phyloP scores from a whole-genome alignment of 768 basidiomycete species.

The Boletellus sp. region DNA sequence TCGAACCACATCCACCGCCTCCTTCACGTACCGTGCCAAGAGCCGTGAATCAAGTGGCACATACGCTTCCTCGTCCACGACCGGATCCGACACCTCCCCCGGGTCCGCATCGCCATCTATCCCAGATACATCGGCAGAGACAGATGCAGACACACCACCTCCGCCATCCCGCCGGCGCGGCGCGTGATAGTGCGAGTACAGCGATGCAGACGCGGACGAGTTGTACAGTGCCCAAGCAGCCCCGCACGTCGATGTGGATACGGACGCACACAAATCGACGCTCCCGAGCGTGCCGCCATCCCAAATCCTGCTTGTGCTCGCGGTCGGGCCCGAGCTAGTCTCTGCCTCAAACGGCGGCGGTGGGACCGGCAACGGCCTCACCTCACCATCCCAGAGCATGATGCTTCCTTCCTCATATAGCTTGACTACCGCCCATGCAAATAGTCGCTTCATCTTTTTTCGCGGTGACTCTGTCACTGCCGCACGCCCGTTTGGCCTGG shows the following conservation, averaged over 20 bases:
- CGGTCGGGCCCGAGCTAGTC: too few species aligned
- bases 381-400: conserved; percentile 67
- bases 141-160: conserved; percentile 16
- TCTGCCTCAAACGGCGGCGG: conserved; percentile 5
- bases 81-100: conserved; percentile 58
- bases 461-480: conserved; percentile 19
- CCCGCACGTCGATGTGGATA: background rate
- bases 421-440: conserved; percentile 59
- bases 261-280: background rate
- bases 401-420: conserved; percentile 71
- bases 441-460: conserved; percentile 63
- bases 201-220: conserved; percentile 18
- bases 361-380: conserved; percentile 32
- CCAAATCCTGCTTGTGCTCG: conserved; percentile 46
- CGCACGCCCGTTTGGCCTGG: background rate
- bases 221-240: background rate
- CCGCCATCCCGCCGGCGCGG: conserved; percentile 8
- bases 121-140: conserved; percentile 9
- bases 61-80: conserved; percentile 55
- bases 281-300: conserved; percentile 27
- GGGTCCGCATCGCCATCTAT: conserved; percentile 36
- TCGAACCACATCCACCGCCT: conserved; percentile 40
- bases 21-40: conserved; percentile 46
- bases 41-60: conserved; percentile 53
- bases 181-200: conserved; percentile 26